Evolutionary conservation across 2,329 filamentous ascomycete species (phyloP).

Genomic region (Achaetomium macrosporum): DNA sequence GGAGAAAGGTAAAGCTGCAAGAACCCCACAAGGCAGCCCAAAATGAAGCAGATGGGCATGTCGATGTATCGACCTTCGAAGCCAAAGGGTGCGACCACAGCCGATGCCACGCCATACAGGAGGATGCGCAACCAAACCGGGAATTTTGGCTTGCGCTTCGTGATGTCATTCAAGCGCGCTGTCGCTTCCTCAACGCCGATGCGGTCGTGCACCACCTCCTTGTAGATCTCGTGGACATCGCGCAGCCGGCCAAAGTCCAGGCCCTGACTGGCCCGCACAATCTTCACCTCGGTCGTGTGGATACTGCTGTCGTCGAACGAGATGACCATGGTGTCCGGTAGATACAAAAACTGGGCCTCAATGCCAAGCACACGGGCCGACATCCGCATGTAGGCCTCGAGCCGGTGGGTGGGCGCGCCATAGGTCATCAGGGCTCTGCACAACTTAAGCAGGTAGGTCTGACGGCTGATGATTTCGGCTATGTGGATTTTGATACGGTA

Average conservation of each 20-base stretch:
- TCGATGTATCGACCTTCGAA: slow-evolving; percentile 74
- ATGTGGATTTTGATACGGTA: slow-evolving; percentile 52
- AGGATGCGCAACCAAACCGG: slow-evolving; percentile 52
- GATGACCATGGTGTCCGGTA: slow-evolving; percentile 90
- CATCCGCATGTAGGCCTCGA: slow-evolving; percentile 91
- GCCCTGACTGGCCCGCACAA: slow-evolving; percentile 62
- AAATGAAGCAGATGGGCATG: slow-evolving; percentile 67
- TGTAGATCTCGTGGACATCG: slow-evolving; percentile 72
- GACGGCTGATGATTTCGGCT: slow-evolving; percentile 66
- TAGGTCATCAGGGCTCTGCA: slow-evolving; percentile 85
- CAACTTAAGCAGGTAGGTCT: slow-evolving; percentile 77
- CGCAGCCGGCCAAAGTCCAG: slow-evolving; percentile 68
- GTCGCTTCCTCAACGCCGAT: slow-evolving; percentile 67
- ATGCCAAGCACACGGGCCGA: slow-evolving; percentile 84
- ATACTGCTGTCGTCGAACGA: slow-evolving; percentile 73
- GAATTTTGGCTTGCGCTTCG: slow-evolving; percentile 41
- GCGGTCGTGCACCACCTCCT: slow-evolving; percentile 74
- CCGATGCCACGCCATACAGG: slow-evolving; percentile 70
- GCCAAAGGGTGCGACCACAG: slow-evolving; percentile 71
- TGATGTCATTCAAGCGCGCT: slow-evolving; percentile 51
- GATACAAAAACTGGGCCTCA: slow-evolving; percentile 82
- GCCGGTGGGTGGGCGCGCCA: slow-evolving; percentile 81
- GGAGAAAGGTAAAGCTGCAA: slow-evolving; percentile 71
- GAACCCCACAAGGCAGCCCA: slow-evolving; percentile 68
- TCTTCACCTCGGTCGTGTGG: slow-evolving; percentile 74